Evolutionary conservation across 768 basidiomycete genomes (phyloP).

Genomic region (Phaeotremella fagi): DNA sequence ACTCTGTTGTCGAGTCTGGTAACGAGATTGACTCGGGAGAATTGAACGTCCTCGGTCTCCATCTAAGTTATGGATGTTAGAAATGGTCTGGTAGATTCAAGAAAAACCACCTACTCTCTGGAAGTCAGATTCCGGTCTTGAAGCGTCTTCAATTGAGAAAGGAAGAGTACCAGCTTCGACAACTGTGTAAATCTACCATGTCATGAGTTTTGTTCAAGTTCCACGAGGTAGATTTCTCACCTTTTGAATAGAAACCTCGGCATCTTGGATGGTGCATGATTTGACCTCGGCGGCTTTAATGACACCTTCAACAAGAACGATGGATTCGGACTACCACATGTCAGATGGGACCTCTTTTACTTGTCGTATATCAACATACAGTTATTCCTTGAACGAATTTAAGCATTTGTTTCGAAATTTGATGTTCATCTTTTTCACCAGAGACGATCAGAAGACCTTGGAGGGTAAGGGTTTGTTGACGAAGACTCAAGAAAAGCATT

Average conservation of each 20-base stretch:
- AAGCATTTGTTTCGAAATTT: constrained; percentile 92
- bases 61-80: constrained; percentile 24
- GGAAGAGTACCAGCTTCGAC: constrained; percentile 76
- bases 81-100: neutral
- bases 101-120: constrained; percentile 52
- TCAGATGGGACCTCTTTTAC: constrained; percentile 1
- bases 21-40: constrained; percentile 73
- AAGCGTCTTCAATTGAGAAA: constrained; percentile 89
- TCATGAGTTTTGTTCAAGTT: neutral
- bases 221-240: constrained; percentile 50
- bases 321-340: constrained; percentile 61
- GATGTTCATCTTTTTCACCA: constrained; percentile 52
- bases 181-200: constrained; percentile 67
- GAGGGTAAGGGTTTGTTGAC: constrained; percentile 78
- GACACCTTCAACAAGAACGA: constrained; percentile 80
- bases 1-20: constrained; percentile 92
- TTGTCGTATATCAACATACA: constrained; percentile 31
- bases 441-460: constrained; percentile 74
- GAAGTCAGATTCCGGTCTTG: constrained; percentile 70
- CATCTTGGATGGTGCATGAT: constrained; percentile 78
- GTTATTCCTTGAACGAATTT: constrained; percentile 77
- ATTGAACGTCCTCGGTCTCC: constrained; percentile 49
- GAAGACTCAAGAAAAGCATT: constrained; percentile 88
- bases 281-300: constrained; percentile 82
- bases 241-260: constrained; percentile 78